Evolutionary conservation across 768 basidiomycete genomes (phyloP).

Genomic region (Austroboletus festivus): DNA sequence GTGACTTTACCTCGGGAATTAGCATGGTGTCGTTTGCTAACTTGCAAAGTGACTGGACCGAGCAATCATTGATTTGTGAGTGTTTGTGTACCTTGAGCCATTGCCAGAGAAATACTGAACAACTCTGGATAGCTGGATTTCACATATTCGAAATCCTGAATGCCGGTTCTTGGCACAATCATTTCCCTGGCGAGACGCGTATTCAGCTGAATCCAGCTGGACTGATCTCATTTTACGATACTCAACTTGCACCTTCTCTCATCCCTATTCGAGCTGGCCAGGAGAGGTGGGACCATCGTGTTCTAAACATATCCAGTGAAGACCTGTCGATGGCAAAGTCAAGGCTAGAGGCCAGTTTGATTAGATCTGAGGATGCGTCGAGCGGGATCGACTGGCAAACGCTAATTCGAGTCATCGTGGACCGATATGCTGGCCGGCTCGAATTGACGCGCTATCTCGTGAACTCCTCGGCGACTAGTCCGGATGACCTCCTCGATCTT

Average conservation of each 20-base stretch:
- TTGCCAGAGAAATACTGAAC: not conserved
- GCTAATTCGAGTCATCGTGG: constrained; percentile 26
- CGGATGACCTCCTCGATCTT: constrained; percentile 3
- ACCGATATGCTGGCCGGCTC: constrained; percentile 32
- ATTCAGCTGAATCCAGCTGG: constrained; percentile 33
- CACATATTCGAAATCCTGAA: constrained; percentile 5
- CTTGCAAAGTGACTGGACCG: not conserved
- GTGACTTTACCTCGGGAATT: constrained; percentile 31
- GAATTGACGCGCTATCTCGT: constrained; percentile 27
- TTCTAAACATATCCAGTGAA: constrained; percentile 18
- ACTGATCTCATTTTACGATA: constrained; percentile 38
- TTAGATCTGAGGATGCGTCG: constrained; percentile 10
- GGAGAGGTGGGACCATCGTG: constrained; percentile 32
- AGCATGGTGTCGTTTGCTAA: constrained; percentile 19
- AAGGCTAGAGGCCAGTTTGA: constrained; percentile 3
- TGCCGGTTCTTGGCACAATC: constrained; percentile 32
- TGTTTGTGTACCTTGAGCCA: not conserved
- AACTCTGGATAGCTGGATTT: not conserved
- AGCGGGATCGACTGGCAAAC: constrained; percentile 36
- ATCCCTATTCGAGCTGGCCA: constrained; percentile 19
- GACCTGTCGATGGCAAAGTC: constrained; percentile 17
- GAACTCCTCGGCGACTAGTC: constrained; percentile 3
- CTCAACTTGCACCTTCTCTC: constrained; percentile 30
- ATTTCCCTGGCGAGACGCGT: constrained; percentile 35
- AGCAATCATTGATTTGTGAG: not conserved